Evolutionary conservation across 805 yeast species (phyloP), one percentile per base, ranked within the genome.

Genomic region (Metschnikowia arizonensis): DNA sequence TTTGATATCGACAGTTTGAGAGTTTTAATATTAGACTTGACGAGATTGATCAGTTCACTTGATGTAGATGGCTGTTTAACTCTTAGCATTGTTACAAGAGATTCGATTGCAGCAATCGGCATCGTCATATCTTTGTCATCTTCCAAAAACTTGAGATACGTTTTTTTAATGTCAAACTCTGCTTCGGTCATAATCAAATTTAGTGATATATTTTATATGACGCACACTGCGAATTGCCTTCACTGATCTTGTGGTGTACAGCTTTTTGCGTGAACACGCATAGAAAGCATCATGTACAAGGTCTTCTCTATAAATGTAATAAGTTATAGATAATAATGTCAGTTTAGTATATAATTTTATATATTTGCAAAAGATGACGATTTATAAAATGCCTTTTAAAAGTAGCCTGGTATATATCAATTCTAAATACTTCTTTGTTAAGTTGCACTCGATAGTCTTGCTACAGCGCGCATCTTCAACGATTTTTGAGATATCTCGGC

Each of bases 51-150:
- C 60, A 93, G 77, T 62, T 93, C 99, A 2, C 97, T 87, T 1
- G 96, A 88, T 0, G 99, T 93, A 8, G 88, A 77, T 6, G 99
- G 97, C 62, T 88, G 89, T 55, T 88, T 83, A 40, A 83, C 80
- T 52, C 83, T 77, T 24, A 91, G 68, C 66, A 93, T 77, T 7
- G 93, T 85, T 23, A 93, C 96, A 36, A 93, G 72, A 10, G 96
- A 81, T 69, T 93, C 98, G 59, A 93, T 93, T 29, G 99, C 99
- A 34, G 99, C 99, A 28, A 93, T 88, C 1, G 99, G 99, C 97
- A 90, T 93, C 5, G 99, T 90, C 82, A 93, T 87, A 46, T 93
- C 98, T n/a, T 87, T 76, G 66, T 93, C 97, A 41, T 89, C 96
- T 54, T 78, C 80, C 50, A 93, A 73, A 63, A 88, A 89, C 61